These are phyloP conservation scores for Neltuma alba DNA, from an alignment of 306 rosid species.

Conservation along the genomic window DNA sequence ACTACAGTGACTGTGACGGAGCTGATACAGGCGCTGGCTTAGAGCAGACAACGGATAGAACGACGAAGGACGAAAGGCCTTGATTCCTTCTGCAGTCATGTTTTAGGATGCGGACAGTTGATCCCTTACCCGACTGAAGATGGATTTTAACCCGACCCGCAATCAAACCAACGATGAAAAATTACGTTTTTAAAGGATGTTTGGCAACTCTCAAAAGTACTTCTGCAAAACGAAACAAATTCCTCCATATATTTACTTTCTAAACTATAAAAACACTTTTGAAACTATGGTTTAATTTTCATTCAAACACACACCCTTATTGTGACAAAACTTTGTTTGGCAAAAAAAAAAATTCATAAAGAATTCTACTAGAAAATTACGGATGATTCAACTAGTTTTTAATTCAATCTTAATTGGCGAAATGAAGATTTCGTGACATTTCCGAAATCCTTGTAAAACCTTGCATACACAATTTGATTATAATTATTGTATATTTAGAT, in stretches of 20 bases:
- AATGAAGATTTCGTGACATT: no score
- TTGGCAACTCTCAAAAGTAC: no score
- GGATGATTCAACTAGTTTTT: neutral
- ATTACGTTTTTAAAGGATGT: no score
- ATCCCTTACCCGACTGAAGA: neutral
- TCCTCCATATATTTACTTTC: no score
- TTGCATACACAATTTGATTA: no score
- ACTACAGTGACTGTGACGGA: neutral
- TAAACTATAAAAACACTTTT: no score
- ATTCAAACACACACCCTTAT: no score
- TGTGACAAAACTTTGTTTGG: no score
- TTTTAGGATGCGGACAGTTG: neutral
- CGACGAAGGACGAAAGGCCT: neutral
- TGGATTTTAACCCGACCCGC: neutral
- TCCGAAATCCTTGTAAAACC: neutral
- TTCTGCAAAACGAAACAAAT: no score
- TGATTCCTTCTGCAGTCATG: neutral
- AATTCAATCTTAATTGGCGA: neutral
- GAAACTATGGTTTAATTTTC: no score
- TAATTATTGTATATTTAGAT: neutral
- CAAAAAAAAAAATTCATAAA: no score
- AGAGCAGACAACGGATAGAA: slow-evolving; percentile 22
- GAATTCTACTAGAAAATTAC: neutral
- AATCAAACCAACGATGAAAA: neutral
- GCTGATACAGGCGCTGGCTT: neutral